Base-by-base conservation (phyloP, 352 stramenopile genomes). In the Phytophthora fragariaefolia region DNA sequence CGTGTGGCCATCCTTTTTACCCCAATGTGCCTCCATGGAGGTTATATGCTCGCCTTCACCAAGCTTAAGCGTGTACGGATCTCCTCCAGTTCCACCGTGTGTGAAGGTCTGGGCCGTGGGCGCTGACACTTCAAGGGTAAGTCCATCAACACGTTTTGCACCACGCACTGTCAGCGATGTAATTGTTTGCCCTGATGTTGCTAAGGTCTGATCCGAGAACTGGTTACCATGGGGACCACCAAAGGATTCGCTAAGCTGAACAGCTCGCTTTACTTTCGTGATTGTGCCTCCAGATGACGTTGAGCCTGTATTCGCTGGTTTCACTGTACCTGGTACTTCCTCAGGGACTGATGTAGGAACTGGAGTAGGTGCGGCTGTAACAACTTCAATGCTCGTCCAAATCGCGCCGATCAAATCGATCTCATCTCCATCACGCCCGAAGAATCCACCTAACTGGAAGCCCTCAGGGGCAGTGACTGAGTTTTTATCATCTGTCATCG, bases 31-130 rank as follows among this genome's bases (percentile, higher is more conserved):
- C 28, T 63, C 56, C 45, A 63, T 54, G 1, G 56, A 63, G 17
- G 56, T 46, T 43, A 63, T 63, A 40, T 63, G 22, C 5, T 63
- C 55, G 3, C 43, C 43, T 18, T 46, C 26, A 36, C 66, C 22
- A 60, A 84, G 60, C 47, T 63, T 71, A 13, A 84, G 64, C 30
- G 73, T 78, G 40, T 60, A 46, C 1, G 53, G 51, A 4, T 40
- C 66, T 52, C 76, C 76, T 5, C 73, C 76, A 8, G 30, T 67
- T 20, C 73, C 73, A 15, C 76, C 76, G 54, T 84, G 73, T 6
- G 66, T 47, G 55, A 82, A 75, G 12, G 45, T 55, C 5, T 47
- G 22, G 22, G 18, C 15, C 2, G 30, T 55, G 6, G 56, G 56
- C 2, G 28, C 63, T 2, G 66, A 75, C 1, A 78, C 54, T 13